A percentile compares a stretch with the other conserved stretches of the same genome.
Conservation (phyloP, 805 yeast species). For the Cyberlindnera americana region DNA sequence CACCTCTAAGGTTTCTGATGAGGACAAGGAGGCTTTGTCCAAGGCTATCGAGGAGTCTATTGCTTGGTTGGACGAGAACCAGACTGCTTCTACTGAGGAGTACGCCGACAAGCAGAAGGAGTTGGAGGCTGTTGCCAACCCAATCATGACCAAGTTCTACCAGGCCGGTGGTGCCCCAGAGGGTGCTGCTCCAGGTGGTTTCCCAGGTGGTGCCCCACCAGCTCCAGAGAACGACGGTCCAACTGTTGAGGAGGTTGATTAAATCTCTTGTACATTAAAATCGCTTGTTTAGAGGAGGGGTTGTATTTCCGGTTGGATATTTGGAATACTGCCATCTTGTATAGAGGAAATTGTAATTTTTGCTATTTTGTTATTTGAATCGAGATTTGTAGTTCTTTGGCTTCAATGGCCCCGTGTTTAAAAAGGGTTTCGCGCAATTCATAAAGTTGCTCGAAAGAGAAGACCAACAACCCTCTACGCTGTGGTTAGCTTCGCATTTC, state of each 20-base stretch:
- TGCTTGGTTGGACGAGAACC: slow-evolving; percentile 90
- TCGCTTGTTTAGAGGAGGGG: background rate
- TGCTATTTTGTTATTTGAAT: background rate
- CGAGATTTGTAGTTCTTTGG: background rate
- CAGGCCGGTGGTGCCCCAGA: slow-evolving; percentile 85
- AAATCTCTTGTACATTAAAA: slow-evolving; percentile 16
- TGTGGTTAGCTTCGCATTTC: too few relatives aligned
- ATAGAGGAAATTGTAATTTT: slow-evolving; percentile 1
- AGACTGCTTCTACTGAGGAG: slow-evolving; percentile 91
- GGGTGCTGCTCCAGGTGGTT: slow-evolving; percentile 48
- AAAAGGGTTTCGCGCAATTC: background rate
- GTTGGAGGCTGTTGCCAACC: slow-evolving; percentile 92
- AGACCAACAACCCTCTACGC: too few relatives aligned
- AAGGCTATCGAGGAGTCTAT: slow-evolving; percentile 84
- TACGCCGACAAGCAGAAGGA: slow-evolving; percentile 91
- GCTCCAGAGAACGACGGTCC: slow-evolving; percentile 52
- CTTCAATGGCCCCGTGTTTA: background rate
- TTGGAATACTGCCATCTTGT: background rate
- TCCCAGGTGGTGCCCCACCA: slow-evolving; percentile 51
- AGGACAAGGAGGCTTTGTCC: slow-evolving; percentile 64
- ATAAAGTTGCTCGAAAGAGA: too few relatives aligned
- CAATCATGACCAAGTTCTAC: slow-evolving; percentile 96
- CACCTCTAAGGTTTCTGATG: slow-evolving; percentile 74
- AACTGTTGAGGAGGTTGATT: slow-evolving; percentile 80
- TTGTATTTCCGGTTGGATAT: background rate